Percentiles rank a stretch among this genome's conserved stretches.
Evolutionary conservation across 2,329 filamentous ascomycete species (phyloP).

Genomic region (Pestalotiopsis fici): DNA sequence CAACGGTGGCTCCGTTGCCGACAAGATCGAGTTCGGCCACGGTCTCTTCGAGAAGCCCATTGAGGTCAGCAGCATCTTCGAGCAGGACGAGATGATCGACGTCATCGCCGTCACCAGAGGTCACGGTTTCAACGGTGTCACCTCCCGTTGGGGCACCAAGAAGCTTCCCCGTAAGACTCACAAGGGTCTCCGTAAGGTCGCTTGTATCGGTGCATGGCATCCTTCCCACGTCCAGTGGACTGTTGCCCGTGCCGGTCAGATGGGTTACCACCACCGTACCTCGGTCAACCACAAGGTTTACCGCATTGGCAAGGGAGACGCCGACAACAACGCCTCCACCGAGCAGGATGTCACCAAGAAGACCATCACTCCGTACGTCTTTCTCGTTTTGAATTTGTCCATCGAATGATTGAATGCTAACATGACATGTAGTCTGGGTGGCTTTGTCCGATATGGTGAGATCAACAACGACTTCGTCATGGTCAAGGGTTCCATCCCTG

Average conservation of each 20-base stretch:
- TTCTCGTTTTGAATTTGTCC: not conserved
- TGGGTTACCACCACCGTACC: constrained; percentile 99
- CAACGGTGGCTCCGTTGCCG: constrained; percentile 93
- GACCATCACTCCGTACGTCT: constrained; percentile 96
- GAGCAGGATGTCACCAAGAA: constrained; percentile 98
- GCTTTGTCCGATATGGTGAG: constrained; percentile 98
- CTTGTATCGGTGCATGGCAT: constrained; percentile 99
- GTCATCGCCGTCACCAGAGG: constrained; percentile 99
- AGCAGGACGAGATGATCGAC: constrained; percentile 99
- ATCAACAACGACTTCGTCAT: constrained; percentile 99
- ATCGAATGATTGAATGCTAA: not conserved
- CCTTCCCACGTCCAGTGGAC: constrained; percentile 99
- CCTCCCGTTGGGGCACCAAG: constrained; percentile 98
- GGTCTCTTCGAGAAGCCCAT: constrained; percentile 99
- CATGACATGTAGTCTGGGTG: constrained; percentile 73
- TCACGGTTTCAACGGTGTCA: constrained; percentile 98
- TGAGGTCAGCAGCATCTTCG: constrained; percentile 89
- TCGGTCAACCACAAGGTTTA: constrained; percentile 99
- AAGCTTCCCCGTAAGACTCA: constrained; percentile 99
- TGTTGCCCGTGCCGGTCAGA: constrained; percentile 99
- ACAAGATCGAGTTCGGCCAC: constrained; percentile 96
- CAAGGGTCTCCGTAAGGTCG: constrained; percentile 99
- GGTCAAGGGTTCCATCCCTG: constrained; percentile 95
- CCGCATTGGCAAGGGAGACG: constrained; percentile 91
- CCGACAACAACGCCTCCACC: constrained; percentile 91